Conservation (phyloP, 2,329 filamentous ascomycete genomes). For the Parafenestella ontariensis region DNA sequence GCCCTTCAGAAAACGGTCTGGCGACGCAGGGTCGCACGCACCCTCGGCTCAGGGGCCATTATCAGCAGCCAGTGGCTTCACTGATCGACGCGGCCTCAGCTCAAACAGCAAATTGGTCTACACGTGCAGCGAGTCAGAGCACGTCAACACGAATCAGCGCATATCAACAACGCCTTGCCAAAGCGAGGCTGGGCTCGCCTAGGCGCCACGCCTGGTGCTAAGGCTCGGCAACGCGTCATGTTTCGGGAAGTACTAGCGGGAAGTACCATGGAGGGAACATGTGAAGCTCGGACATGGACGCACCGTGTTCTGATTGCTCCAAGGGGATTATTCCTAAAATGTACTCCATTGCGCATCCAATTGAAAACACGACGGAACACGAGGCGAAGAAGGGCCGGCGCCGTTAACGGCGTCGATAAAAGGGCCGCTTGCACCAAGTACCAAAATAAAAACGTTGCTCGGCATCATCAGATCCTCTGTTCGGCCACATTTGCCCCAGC, state of each 20-base stretch:
- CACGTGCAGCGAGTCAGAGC: not conserved
- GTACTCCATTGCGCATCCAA: constrained; percentile 3
- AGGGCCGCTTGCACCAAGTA: no score
- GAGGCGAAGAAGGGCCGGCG: not conserved
- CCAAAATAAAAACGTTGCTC: no score
- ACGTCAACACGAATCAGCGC: no score
- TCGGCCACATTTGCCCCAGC: no score
- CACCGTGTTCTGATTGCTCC: constrained; percentile 3
- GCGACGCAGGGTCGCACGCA: not conserved
- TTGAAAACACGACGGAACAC: constrained; percentile 4
- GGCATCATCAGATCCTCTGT: no score
- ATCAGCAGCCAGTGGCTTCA: not conserved
- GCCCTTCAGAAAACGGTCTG: not conserved
- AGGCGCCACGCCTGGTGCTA: no score
- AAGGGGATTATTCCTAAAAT: not conserved
- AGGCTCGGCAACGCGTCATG: not conserved
- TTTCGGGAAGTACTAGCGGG: constrained; percentile 4
- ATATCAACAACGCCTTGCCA: not conserved
- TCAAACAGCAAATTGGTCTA: constrained; percentile 4
- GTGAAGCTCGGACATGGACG: no score
- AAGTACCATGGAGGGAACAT: no score
- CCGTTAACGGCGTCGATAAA: no score
- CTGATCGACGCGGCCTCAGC: not conserved
- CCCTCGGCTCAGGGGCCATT: not conserved
- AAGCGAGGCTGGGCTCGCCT: no score